phyloP scores from a whole-genome alignment of 2,329 filamentous ascomycete species.

The Alternaria consortialis region DNA sequence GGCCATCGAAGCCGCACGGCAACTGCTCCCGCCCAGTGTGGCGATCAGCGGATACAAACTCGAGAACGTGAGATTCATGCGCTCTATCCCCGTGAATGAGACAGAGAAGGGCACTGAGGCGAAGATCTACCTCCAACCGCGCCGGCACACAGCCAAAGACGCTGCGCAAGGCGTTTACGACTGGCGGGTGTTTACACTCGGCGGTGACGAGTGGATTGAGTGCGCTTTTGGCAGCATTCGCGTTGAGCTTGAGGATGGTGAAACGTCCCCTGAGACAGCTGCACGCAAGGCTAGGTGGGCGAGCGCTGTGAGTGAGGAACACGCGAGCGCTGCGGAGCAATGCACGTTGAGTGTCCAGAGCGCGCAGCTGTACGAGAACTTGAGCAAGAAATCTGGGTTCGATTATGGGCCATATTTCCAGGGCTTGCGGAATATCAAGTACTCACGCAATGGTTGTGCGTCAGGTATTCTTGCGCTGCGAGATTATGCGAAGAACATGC shows the following conservation, averaged over 20 bases:
- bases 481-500: conserved; percentile 12
- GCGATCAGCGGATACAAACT: conserved; percentile 19
- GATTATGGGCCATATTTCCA: conserved; percentile 25
- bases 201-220: conserved; percentile 13
- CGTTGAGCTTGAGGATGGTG: conserved; percentile 12
- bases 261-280: conserved; percentile 5
- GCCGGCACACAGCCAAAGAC: conserved; percentile 16
- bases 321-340: conserved; percentile 1
- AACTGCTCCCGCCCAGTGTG: conserved; percentile 13
- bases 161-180: conserved; percentile 14
- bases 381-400: conserved; percentile 9
- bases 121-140: conserved; percentile 13
- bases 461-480: conserved; percentile 11
- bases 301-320: conserved; percentile 7
- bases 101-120: conserved; percentile 15
- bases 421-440: conserved; percentile 15
- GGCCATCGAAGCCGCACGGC: conserved; percentile 43
- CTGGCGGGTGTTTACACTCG: conserved; percentile 14
- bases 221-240: conserved; percentile 16
- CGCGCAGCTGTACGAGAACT: conserved; percentile 16
- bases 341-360: conserved; percentile 15
- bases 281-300: conserved; percentile 9
- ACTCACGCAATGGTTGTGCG: conserved; percentile 9
- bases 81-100: conserved; percentile 17
- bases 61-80: conserved; percentile 14